Evolutionary conservation across 371 early-diverging fungal species (phyloP).

Genomic region (Neoconidiobolus thromboides): DNA sequence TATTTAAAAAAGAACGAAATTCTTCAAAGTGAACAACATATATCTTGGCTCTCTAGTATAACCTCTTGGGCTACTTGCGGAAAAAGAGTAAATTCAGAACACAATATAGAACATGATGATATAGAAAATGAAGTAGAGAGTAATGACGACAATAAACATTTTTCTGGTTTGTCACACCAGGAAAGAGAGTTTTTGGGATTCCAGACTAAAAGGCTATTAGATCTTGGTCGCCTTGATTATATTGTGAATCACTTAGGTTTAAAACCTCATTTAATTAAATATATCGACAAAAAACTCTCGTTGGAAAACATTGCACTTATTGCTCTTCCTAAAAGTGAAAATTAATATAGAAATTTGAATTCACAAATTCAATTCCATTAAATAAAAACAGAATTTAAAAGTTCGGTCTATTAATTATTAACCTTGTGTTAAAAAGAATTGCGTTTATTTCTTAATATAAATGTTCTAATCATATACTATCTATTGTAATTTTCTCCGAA

Average conservation of each 20-base stretch:
- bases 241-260: constrained; percentile 23
- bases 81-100: constrained; percentile 7
- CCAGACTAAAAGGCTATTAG: constrained; percentile 53
- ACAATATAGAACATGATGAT: constrained; percentile 13
- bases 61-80: constrained; percentile 56
- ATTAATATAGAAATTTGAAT: too few relatives aligned
- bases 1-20: constrained; percentile 25
- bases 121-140: neutral
- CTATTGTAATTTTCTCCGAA: too few relatives aligned
- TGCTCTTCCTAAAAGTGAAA: constrained; percentile 16
- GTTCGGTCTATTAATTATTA: too few relatives aligned
- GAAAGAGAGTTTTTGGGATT: constrained; percentile 45
- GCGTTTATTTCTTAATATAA: too few relatives aligned
- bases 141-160: constrained; percentile 20
- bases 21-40: constrained; percentile 25
- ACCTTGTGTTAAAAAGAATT: too few relatives aligned
- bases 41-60: constrained; percentile 37
- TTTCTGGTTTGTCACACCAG: constrained; percentile 31
- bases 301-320: constrained; percentile 55
- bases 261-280: constrained; percentile 38
- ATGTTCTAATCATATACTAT: too few relatives aligned
- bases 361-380: too few relatives aligned
- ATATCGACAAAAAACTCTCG: constrained; percentile 34
- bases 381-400: too few relatives aligned
- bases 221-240: constrained; percentile 36